Evolutionary conservation across 2,329 filamentous ascomycete species (phyloP).

Genomic region (Penicillium brasilianum): DNA sequence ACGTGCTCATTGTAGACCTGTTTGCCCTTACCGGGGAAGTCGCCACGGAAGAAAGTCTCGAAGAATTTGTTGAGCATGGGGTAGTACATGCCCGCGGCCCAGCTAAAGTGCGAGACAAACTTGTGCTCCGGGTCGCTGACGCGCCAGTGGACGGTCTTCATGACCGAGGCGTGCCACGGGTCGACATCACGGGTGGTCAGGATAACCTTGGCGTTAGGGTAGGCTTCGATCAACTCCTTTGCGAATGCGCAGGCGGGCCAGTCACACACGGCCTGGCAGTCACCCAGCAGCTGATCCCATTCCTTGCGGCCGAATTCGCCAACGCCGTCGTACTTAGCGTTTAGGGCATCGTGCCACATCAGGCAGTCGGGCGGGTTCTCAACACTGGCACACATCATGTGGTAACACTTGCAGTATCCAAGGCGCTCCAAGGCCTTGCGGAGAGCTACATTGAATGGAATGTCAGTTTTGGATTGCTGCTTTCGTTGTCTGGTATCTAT

Average conservation of each 20-base stretch:
- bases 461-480: slow-evolving; percentile 12
- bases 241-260: slow-evolving; percentile 71
- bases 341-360: slow-evolving; percentile 72
- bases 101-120: slow-evolving; percentile 62
- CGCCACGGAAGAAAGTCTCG: slow-evolving; percentile 69
- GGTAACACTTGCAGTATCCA: slow-evolving; percentile 72
- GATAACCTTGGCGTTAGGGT: slow-evolving; percentile 74
- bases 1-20: slow-evolving; percentile 64
- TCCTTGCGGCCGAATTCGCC: slow-evolving; percentile 68
- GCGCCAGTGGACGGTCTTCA: slow-evolving; percentile 72
- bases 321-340: slow-evolving; percentile 65
- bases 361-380: slow-evolving; percentile 71
- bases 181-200: slow-evolving; percentile 70
- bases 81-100: slow-evolving; percentile 71
- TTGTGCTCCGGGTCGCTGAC: slow-evolving; percentile 66
- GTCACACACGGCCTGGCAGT: slow-evolving; percentile 71
- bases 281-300: slow-evolving; percentile 71
- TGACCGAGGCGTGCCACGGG: slow-evolving; percentile 66
- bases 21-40: slow-evolving; percentile 70
- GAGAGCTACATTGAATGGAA: slow-evolving; percentile 59
- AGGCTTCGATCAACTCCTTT: slow-evolving; percentile 71
- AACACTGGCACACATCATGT: slow-evolving; percentile 73
- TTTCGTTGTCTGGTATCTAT: not conserved
- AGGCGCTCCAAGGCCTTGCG: slow-evolving; percentile 68
- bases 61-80: slow-evolving; percentile 74